These are phyloP conservation scores for Eimeria maxima DNA, from an alignment of 169 alveolate genomes.

Conservation along the genomic window DNA sequence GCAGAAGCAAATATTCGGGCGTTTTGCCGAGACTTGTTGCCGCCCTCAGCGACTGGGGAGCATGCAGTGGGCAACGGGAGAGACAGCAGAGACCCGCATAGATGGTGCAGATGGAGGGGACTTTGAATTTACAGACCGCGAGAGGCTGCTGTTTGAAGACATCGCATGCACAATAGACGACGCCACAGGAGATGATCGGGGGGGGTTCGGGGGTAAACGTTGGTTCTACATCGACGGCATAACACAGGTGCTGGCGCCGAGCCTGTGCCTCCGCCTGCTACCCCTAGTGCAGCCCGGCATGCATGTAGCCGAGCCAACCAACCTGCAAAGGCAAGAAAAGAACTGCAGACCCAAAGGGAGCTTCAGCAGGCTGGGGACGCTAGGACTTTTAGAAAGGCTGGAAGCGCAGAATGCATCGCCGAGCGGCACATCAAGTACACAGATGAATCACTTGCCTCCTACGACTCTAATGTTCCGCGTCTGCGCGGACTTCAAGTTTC, in stretches of 20 bases:
- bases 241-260: constrained; percentile 69
- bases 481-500: constrained; percentile 80
- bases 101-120: constrained; percentile 29
- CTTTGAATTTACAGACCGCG: constrained; percentile 52
- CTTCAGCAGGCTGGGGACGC: constrained; percentile 55
- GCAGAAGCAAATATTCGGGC: constrained; percentile 80
- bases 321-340: background rate
- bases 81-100: constrained; percentile 58
- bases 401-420: constrained; percentile 26
- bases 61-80: constrained; percentile 79
- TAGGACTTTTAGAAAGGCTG: constrained; percentile 57
- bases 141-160: constrained; percentile 59
- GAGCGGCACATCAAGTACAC: background rate
- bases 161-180: constrained; percentile 74
- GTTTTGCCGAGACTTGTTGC: constrained; percentile 66
- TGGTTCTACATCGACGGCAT: constrained; percentile 80
- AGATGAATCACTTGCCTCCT: constrained; percentile 39
- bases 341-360: background rate
- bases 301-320: constrained; percentile 73
- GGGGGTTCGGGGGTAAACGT: constrained; percentile 83
- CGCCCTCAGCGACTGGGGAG: constrained; percentile 65
- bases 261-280: constrained; percentile 65
- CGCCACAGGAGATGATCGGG: constrained; percentile 63
- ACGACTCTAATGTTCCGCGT: constrained; percentile 74
- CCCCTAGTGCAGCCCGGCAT: constrained; percentile 75